Base-by-base conservation (phyloP, 2,329 filamentous ascomycete species). In the Davidsoniella neocaledoniae region DNA sequence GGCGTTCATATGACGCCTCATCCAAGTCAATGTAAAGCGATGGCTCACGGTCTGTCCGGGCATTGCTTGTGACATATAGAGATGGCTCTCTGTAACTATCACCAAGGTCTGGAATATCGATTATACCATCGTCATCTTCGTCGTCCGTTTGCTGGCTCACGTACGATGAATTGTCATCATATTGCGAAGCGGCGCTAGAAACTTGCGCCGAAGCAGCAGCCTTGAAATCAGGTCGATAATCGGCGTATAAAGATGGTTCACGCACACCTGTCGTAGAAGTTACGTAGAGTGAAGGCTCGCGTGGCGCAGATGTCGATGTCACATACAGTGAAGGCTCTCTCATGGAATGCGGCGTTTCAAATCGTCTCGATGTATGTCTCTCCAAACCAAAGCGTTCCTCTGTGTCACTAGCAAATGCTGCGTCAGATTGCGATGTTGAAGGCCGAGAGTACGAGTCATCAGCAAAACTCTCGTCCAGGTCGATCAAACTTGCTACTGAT, bases 401-500 rank as follows among this genome's bases (percentile, higher is more conserved):
- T 3, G 53, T 49, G 4, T 55, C 54, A 21, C 49, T 53, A 1
- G 53, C 48, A 29, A 54, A 55, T 16, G 47, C 49, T 10, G 49
- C 23, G 37, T 56, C 17, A 61, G 53, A 46, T 58, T 53, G 48
- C 23, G 51, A 47, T 16, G 51, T 53, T 14, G 51, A 53, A 9
- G 51, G 51, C 33, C 51, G 48, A 29, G 51, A 50, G 25, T 53
- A 50, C 21, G 41, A 21, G n/a, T 50, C 51, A n/a, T 48, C 48
- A 9, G 37, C 45, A n/a, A 48, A 48, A 36, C 51, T 59, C 42
- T 61, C 61, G 54, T 64, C 63, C 14, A 64, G 57, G 45, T 64
- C 62, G 49, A 64, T 64, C 46, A 65, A 55, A 42, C 61, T 64
- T 50, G 59, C 58, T 19, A 63, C 56, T 9, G 64, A 66, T 14